Evolutionary conservation across 179 eudicot genomes (phyloP).

Genomic region (Silene vulgaris): DNA sequence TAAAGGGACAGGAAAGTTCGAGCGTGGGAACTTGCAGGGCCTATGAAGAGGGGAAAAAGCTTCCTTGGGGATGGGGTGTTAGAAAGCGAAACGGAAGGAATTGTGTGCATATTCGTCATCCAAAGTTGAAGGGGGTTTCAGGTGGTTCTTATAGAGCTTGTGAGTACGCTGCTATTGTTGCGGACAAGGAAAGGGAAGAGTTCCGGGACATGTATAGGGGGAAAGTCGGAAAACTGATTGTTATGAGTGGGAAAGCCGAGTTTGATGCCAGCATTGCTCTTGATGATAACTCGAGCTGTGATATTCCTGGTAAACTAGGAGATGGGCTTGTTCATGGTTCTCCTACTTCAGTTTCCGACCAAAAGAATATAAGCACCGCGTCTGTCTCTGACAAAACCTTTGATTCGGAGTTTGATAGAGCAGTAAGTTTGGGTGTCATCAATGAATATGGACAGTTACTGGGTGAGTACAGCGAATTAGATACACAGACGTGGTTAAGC

Average conservation of each 20-base stretch:
- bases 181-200: not conserved
- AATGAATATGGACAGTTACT: constrained; percentile 27
- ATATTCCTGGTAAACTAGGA: not conserved
- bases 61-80: not conserved
- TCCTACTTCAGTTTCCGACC: constrained; percentile 1
- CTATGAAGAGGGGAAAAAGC: not conserved
- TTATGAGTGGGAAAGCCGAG: too few species aligned
- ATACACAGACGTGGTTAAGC: constrained; percentile 24
- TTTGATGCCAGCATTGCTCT: too few species aligned
- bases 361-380: not conserved
- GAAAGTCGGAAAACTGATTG: too few species aligned
- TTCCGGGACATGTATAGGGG: too few species aligned
- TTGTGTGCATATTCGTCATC: not conserved
- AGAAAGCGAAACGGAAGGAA: not conserved
- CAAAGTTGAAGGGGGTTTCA: not conserved
- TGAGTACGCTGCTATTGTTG: constrained; percentile 6
- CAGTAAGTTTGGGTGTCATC: constrained; percentile 26
- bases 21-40: not conserved
- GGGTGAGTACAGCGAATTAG: constrained; percentile 25
- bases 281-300: not conserved
- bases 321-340: not conserved
- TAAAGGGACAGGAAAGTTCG: not conserved
- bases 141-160: not conserved
- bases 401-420: constrained; percentile 20
- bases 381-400: not conserved